These are phyloP conservation scores for Lentinula boryana DNA, from an alignment of 768 basidiomycete species.

Conservation along the genomic window DNA sequence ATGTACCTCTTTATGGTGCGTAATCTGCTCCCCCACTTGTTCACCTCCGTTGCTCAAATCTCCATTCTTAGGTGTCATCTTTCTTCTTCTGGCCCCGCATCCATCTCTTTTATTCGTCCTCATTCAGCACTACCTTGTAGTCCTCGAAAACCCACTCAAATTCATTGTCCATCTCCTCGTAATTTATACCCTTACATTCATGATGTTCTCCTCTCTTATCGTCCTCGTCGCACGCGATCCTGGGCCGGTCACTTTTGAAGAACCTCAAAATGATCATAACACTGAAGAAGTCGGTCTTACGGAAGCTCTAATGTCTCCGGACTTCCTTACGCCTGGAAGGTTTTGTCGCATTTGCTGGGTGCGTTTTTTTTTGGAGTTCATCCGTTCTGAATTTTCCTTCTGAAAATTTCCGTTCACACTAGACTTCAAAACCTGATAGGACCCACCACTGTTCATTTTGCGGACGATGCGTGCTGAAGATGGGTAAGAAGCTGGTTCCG, in stretches of 20 bases:
- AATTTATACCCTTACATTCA: slow-evolving; percentile 61
- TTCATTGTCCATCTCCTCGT: slow-evolving; percentile 52
- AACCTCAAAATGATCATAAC: slow-evolving; percentile 17
- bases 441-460: slow-evolving; percentile 75
- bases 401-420: not conserved
- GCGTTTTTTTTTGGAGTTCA: slow-evolving; percentile 8
- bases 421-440: slow-evolving; percentile 73
- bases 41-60: slow-evolving; percentile 5
- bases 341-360: slow-evolving; percentile 82
- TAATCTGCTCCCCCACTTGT: slow-evolving; percentile 14
- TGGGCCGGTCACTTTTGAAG: slow-evolving; percentile 44
- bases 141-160: slow-evolving; percentile 36
- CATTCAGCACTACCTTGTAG: slow-evolving; percentile 58
- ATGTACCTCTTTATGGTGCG: slow-evolving; percentile 52
- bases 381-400: not conserved
- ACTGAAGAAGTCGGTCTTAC: slow-evolving; percentile 42
- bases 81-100: slow-evolving; percentile 64
- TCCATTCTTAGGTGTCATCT: slow-evolving; percentile 33
- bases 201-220: slow-evolving; percentile 68
- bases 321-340: slow-evolving; percentile 45
- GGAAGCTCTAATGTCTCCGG: slow-evolving; percentile 54
- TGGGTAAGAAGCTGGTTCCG: slow-evolving; percentile 48
- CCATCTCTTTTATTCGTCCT: slow-evolving; percentile 68
- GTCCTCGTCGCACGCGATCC: slow-evolving; percentile 71
- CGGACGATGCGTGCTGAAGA: slow-evolving; percentile 75